phyloP scores from a whole-genome alignment of 306 rosid species.

The Parietaria judaica region DNA sequence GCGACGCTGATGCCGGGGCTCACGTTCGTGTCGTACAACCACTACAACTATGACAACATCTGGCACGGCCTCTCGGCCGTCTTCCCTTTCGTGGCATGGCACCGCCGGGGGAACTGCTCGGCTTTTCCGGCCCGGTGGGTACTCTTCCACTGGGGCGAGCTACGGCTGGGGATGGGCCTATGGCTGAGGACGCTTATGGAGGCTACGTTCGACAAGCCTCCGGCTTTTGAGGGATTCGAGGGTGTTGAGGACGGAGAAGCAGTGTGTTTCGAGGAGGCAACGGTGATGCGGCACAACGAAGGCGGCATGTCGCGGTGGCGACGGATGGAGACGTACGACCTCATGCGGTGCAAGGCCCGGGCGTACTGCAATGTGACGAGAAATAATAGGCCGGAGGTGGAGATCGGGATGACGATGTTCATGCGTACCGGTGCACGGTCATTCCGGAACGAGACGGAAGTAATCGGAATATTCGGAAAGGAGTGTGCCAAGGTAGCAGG shows the following conservation, averaged over 20 bases:
- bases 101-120: conserved; percentile 28
- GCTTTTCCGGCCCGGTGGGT: conserved; percentile 40
- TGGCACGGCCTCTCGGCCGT: conserved; percentile 59
- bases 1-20: conserved; percentile 46
- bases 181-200: conserved; percentile 43
- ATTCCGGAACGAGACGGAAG: conserved; percentile 37
- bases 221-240: conserved; percentile 29
- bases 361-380: conserved; percentile 35
- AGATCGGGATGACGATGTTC: conserved; percentile 45
- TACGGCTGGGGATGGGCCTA: conserved; percentile 37
- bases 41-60: conserved; percentile 45
- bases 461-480: conserved; percentile 28
- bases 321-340: conserved; percentile 51
- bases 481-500: conserved; percentile 45
- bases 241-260: conserved; percentile 25
- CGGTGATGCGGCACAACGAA: conserved; percentile 67
- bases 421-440: conserved; percentile 52
- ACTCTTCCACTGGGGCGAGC: conserved; percentile 60
- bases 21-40: conserved; percentile 62
- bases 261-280: conserved; percentile 55
- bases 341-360: conserved; percentile 61
- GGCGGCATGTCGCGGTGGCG: conserved; percentile 61
- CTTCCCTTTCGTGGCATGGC: conserved; percentile 65
- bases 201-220: conserved; percentile 40
- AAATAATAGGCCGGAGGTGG: neutral